Conservation (phyloP, 768 basidiomycete genomes). For the Exsudoporus frostii region DNA sequence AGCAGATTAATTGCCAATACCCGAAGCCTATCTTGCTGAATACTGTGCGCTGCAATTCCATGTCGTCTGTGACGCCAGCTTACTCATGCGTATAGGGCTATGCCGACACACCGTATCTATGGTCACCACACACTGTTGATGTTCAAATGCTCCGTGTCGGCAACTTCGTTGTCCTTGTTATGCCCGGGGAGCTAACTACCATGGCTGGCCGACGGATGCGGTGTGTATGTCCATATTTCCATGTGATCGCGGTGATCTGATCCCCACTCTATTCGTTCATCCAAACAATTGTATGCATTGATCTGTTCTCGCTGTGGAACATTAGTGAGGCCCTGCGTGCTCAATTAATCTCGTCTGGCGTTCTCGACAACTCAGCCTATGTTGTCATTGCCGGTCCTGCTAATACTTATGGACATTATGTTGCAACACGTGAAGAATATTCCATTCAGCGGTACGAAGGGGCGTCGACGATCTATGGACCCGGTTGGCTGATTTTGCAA, state of each 20-base stretch:
- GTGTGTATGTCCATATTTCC: slow-evolving; percentile 35
- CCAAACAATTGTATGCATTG: background rate
- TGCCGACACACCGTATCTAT: slow-evolving; percentile 65
- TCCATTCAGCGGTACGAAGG: slow-evolving; percentile 76
- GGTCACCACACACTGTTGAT: slow-evolving; percentile 72
- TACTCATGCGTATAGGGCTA: slow-evolving; percentile 47
- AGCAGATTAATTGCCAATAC: slow-evolving; percentile 65
- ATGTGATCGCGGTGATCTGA: background rate
- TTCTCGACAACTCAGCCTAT: slow-evolving; percentile 65
- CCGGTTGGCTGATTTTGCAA: slow-evolving; percentile 43
- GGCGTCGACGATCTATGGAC: slow-evolving; percentile 75
- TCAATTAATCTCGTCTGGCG: slow-evolving; percentile 56
- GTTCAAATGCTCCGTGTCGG: slow-evolving; percentile 77
- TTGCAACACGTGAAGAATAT: slow-evolving; percentile 73
- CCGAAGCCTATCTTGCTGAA: slow-evolving; percentile 81
- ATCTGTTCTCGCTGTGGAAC: background rate
- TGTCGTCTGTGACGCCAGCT: background rate
- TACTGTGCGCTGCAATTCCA: slow-evolving; percentile 31
- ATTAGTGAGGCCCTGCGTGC: slow-evolving; percentile 64
- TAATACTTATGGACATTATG: slow-evolving; percentile 75
- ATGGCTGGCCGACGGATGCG: slow-evolving; percentile 78
- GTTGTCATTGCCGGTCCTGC: slow-evolving; percentile 81
- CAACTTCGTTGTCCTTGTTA: slow-evolving; percentile 69
- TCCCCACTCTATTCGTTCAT: background rate
- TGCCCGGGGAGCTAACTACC: slow-evolving; percentile 79